These are phyloP conservation scores for Pythium vanterpoolii DNA, from an alignment of 352 stramenopile genomes.

Conservation along the genomic window DNA sequence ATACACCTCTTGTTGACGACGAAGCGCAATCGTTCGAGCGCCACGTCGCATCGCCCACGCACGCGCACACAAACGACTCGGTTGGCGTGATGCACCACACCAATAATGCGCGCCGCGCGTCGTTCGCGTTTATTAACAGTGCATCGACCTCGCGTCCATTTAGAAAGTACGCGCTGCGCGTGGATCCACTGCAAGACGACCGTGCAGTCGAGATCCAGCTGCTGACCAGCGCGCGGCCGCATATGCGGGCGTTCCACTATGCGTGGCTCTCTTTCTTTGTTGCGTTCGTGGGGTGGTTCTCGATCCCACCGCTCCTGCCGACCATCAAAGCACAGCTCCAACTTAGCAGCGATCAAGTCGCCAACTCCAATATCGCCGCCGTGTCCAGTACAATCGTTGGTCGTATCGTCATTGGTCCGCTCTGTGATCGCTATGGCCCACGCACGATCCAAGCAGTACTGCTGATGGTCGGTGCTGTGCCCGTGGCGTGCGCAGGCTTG, in stretches of 20 bases:
- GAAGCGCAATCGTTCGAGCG: not conserved
- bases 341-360: conserved; percentile 84
- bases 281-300: conserved; percentile 95
- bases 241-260: conserved; percentile 94
- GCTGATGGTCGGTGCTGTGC: conserved; percentile 76
- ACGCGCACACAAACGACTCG: not conserved
- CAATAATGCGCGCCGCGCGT: conserved; percentile 1
- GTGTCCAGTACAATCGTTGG: conserved; percentile 89
- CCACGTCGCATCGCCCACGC: conserved; percentile 9
- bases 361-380: conserved; percentile 89
- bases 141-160: not conserved
- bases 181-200: conserved; percentile 28
- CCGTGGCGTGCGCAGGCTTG: conserved; percentile 79
- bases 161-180: conserved; percentile 7
- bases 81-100: not conserved
- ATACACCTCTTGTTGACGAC: conserved; percentile 21
- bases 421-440: conserved; percentile 91
- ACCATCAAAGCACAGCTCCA: conserved; percentile 87
- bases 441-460: conserved; percentile 79
- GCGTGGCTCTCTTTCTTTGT: conserved; percentile 93
- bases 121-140: not conserved
- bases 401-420: conserved; percentile 85
- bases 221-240: conserved; percentile 62
- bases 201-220: conserved; percentile 63
- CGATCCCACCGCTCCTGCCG: conserved; percentile 90